Evolutionary conservation across 495 filamentous ascomycete species (phyloP), one percentile per base, ranked within the genome.

Genomic region (Margaritispora aquatica): DNA sequence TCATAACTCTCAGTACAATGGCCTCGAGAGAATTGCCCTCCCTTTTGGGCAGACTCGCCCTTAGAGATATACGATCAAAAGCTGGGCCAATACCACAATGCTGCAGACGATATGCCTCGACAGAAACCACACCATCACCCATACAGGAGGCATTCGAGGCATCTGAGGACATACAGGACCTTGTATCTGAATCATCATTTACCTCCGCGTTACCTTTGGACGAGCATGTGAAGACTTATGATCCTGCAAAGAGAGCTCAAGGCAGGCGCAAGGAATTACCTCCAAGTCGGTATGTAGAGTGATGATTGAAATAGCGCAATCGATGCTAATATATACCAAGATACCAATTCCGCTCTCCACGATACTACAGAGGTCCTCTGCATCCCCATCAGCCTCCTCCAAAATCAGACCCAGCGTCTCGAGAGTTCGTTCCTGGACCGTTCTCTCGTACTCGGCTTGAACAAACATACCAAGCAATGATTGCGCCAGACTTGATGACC

Each of bases 341-440:
- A 78, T 98, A 97, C 74, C 87, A 92, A 74, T 97, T 86, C 73
- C 89, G 89, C 47, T 83, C 94, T 41, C 95, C 95, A 41, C 90
- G 92, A 72, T 97, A 89, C 80, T 82, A 96, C 73, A 88, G 94
- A 70, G 94, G 94, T 55, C 92, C 92, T 50, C 80, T 97, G 36
- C 91, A 97, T 69, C 95, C 94, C 46, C 84, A 96, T 69, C 89
- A 95, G 72, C 86, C 88, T 17, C 94, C 90, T 3, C 80, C 84
- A 11, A 78, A 86, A 47, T 94, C 94, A 34, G 86, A 92, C 64
- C 92, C 94, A 11, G 79, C 86, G 56, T 96, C 94, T 59, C 87
- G 94, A 69, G 74, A 88, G 54, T 98, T 91, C 76, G 76, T 88
- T n/a, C 94, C 94, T 0, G 95, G 95, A 4, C 94, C 94, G 8